These are phyloP conservation scores for Ogataea glucozyma DNA, from an alignment of 805 yeast genomes.

Conservation along the genomic window DNA sequence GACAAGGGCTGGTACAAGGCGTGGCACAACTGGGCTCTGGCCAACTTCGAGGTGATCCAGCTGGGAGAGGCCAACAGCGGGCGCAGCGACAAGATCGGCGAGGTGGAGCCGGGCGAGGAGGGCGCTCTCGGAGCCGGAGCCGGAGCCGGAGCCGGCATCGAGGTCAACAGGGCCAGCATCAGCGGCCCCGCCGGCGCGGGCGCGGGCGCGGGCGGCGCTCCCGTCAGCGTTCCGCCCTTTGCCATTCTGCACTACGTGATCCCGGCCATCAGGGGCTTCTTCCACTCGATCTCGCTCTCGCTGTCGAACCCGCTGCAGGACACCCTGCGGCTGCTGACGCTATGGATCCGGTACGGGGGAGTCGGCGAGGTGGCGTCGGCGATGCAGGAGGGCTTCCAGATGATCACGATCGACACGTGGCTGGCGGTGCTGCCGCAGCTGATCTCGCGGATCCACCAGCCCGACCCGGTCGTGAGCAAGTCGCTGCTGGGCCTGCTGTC, in stretches of 20 bases:
- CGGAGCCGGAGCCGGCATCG: too few species aligned
- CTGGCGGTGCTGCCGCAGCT: conserved; percentile 92
- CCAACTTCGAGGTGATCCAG: conserved; percentile 95
- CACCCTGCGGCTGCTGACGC: conserved; percentile 80
- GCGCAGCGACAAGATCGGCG: too few species aligned
- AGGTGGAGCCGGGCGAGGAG: too few species aligned
- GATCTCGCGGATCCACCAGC: conserved; percentile 95
- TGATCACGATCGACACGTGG: conserved; percentile 93
- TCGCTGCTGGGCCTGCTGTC: conserved; percentile 78
- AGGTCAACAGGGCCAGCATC: too few species aligned
- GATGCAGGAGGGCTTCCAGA: conserved; percentile 83
- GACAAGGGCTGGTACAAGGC: conserved; percentile 95
- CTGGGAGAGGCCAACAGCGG: too few species aligned
- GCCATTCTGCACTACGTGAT: conserved; percentile 79
- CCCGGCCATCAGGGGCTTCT: conserved; percentile 95
- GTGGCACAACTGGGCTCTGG: conserved; percentile 99
- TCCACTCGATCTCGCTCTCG: conserved; percentile 89
- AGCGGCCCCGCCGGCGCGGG: too few species aligned
- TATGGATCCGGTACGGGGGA: conserved; percentile 98
- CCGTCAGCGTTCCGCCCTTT: too few species aligned
- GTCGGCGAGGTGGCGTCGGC: conserved; percentile 88
- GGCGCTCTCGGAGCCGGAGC: too few species aligned
- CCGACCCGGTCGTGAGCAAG: conserved; percentile 78
- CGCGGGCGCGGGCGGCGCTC: too few species aligned
- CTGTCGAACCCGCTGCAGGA: conserved; percentile 88